phyloP scores from a whole-genome alignment of 441 rosid species.

The Gossypium laxum region DNA sequence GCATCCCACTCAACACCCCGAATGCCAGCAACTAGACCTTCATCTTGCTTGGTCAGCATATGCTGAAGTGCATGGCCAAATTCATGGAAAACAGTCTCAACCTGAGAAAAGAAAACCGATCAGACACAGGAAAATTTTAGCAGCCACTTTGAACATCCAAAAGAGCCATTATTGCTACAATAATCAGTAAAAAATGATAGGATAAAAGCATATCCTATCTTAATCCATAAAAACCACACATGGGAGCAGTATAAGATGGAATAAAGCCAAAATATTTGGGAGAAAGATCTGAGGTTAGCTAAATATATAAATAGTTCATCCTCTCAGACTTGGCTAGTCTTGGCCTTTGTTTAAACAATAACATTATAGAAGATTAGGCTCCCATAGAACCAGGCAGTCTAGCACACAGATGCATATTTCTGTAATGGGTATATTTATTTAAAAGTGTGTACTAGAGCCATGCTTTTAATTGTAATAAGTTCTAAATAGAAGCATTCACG shows the following conservation, averaged over 20 bases:
- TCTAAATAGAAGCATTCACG: background rate
- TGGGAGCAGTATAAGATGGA: background rate
- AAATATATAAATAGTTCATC: background rate
- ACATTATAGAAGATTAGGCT: slow-evolving; percentile 3
- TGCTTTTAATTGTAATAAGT: background rate
- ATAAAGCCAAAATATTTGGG: background rate
- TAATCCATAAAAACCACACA: background rate
- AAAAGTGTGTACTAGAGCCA: background rate
- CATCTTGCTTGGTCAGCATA: slow-evolving; percentile 84
- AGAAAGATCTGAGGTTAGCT: background rate
- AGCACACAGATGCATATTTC: background rate
- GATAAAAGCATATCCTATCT: background rate
- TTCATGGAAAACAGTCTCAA: slow-evolving; percentile 90
- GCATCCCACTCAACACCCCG: slow-evolving; percentile 93
- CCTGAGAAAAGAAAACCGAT: slow-evolving; percentile 33
- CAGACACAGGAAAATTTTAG: background rate
- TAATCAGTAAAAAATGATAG: background rate
- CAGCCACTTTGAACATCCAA: slow-evolving; percentile 6
- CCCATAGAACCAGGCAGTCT: background rate
- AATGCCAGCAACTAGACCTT: slow-evolving; percentile 80
- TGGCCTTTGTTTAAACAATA: background rate
- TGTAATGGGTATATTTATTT: background rate
- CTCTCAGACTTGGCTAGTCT: background rate
- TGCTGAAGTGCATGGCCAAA: slow-evolving; percentile 96
- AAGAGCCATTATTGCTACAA: background rate